phyloP scores from a whole-genome alignment of 2,329 filamentous ascomycete genomes.

The Beauveria brongniartii region DNA sequence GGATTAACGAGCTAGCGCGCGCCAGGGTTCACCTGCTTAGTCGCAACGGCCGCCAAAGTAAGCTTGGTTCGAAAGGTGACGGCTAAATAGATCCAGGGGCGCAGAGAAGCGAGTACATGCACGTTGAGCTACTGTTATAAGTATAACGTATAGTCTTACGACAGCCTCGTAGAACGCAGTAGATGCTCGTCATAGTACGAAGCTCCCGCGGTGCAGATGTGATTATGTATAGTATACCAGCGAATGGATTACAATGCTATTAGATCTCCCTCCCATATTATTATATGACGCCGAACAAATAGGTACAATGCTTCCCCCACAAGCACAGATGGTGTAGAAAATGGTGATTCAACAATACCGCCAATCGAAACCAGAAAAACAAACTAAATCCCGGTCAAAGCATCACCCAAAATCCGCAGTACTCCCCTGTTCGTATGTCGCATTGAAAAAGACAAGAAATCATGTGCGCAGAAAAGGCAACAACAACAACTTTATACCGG shows the following conservation, averaged over 20 bases:
- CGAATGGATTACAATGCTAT: not conserved
- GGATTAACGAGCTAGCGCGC: not conserved
- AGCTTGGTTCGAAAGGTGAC: too few species aligned
- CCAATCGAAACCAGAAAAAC: not conserved
- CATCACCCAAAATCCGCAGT: not conserved
- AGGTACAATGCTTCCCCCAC: not conserved
- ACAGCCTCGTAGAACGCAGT: not conserved
- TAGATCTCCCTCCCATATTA: not conserved
- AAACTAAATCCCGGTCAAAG: not conserved
- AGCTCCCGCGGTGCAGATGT: not conserved
- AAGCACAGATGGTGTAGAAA: not conserved
- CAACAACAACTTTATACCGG: not conserved
- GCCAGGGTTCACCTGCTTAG: too few species aligned
- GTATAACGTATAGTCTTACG: too few species aligned
- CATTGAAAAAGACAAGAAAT: conserved; percentile 2
- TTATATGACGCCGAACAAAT: not conserved
- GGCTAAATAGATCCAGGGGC: too few species aligned
- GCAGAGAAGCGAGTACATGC: too few species aligned
- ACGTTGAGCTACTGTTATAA: too few species aligned
- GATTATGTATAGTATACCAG: not conserved
- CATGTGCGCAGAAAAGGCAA: not conserved
- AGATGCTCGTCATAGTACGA: not conserved
- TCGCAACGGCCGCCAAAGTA: too few species aligned
- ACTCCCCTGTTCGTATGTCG: conserved; percentile 4
- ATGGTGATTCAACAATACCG: not conserved